These are phyloP conservation scores for Neocallimastix lanati DNA, from an alignment of 192 early-diverging fungal genomes.

Conservation along the genomic window DNA sequence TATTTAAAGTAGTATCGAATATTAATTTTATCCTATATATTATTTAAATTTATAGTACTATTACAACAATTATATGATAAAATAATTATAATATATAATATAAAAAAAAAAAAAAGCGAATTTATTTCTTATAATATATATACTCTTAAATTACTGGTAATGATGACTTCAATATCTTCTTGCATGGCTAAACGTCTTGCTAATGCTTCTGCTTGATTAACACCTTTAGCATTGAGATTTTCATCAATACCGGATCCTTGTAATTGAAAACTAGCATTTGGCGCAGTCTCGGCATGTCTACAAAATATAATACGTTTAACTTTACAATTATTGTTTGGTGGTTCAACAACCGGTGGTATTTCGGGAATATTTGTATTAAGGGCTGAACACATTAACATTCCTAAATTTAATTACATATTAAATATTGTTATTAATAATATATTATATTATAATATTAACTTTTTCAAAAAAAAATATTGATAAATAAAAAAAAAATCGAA, in stretches of 20 bases:
- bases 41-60: too few relatives aligned
- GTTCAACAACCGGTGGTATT: constrained; percentile 5
- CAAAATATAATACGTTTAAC: constrained; percentile 29
- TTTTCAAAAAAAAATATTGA: too few relatives aligned
- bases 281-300: constrained; percentile 27
- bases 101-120: too few relatives aligned
- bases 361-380: neutral
- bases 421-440: too few relatives aligned
- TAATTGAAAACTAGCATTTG: constrained; percentile 19
- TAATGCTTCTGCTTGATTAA: constrained; percentile 12
- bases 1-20: too few relatives aligned
- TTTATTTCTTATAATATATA: too few relatives aligned
- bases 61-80: too few relatives aligned
- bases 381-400: neutral
- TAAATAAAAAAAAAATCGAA: too few relatives aligned
- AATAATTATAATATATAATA: too few relatives aligned
- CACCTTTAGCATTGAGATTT: constrained; percentile 14
- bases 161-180: constrained; percentile 14
- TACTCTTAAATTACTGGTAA: constrained; percentile 19
- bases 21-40: too few relatives aligned
- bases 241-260: constrained; percentile 24
- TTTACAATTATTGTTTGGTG: neutral
- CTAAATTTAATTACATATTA: too few relatives aligned
- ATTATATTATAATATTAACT: too few relatives aligned
- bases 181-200: constrained; percentile 1